A percentile compares a stretch with the other conserved stretches of the same genome.
phyloP scores from a whole-genome alignment of 2,329 filamentous ascomycete genomes.

The Graphium sp. region DNA sequence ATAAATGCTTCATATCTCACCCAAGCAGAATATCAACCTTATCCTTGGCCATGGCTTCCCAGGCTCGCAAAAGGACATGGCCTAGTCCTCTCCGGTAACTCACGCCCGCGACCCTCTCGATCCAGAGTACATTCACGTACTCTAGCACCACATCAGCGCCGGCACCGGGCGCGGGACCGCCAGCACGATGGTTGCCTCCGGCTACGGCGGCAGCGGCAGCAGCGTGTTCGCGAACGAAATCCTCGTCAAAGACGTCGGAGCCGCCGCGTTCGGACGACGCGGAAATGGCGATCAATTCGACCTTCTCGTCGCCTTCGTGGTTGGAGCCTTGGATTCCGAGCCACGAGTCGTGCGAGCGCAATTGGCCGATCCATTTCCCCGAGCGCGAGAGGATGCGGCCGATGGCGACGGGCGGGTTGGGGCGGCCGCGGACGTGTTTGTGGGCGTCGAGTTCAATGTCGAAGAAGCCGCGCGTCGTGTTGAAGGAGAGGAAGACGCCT shows the following conservation, averaged over 20 bases:
- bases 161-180: too few relatives aligned
- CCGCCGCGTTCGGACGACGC: slow-evolving; percentile 21
- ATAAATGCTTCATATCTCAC: too few relatives aligned
- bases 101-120: slow-evolving; percentile 24
- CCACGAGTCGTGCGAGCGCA: slow-evolving; percentile 26
- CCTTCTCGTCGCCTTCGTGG: slow-evolving; percentile 23
- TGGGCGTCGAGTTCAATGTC: slow-evolving; percentile 21
- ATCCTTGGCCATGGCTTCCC: slow-evolving; percentile 20
- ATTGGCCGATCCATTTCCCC: slow-evolving; percentile 21
- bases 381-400: slow-evolving; percentile 21
- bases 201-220: too few relatives aligned
- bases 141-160: slow-evolving; percentile 23
- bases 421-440: slow-evolving; percentile 15
- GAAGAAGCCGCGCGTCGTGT: slow-evolving; percentile 19
- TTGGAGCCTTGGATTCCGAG: slow-evolving; percentile 26
- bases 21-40: slow-evolving; percentile 23
- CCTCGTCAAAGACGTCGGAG: slow-evolving; percentile 19
- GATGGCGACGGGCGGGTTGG: slow-evolving; percentile 21
- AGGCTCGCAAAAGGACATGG: slow-evolving; percentile 20
- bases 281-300: slow-evolving; percentile 25
- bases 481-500: slow-evolving; percentile 21
- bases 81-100: slow-evolving; percentile 23
- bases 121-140: slow-evolving; percentile 27
- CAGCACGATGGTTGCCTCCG: too few relatives aligned
- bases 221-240: slow-evolving; percentile 20